phyloP scores from a whole-genome alignment of 2,329 filamentous ascomycete genomes.

The Aphanocladium album region DNA sequence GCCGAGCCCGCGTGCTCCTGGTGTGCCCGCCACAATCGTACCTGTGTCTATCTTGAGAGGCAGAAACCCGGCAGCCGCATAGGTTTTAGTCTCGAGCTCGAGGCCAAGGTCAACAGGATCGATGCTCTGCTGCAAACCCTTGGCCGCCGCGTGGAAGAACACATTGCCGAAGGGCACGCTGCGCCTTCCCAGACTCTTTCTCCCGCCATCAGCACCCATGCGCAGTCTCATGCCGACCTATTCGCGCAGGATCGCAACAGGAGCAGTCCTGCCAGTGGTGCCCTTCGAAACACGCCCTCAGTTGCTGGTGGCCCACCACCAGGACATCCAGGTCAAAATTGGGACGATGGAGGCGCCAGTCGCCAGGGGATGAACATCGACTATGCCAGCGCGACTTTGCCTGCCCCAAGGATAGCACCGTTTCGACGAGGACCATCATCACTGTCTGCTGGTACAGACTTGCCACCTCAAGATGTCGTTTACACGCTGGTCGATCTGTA shows the following conservation, averaged over 20 bases:
- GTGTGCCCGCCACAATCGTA: slow-evolving; percentile 62
- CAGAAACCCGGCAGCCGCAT: slow-evolving; percentile 64
- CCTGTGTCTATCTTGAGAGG: slow-evolving; percentile 64
- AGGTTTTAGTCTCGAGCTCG: slow-evolving; percentile 58
- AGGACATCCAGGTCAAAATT: neutral
- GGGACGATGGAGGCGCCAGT: slow-evolving; percentile 1
- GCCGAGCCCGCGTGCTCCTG: slow-evolving; percentile 61
- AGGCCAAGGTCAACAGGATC: slow-evolving; percentile 49
- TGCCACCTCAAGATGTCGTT: slow-evolving; percentile 55
- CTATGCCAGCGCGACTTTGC: neutral
- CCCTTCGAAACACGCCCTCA: neutral
- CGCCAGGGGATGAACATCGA: neutral
- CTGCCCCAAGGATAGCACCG: slow-evolving; percentile 2
- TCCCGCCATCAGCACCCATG: slow-evolving; percentile 33
- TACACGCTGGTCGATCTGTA: slow-evolving; percentile 57
- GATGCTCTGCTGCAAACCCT: slow-evolving; percentile 39
- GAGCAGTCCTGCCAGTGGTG: slow-evolving; percentile 18
- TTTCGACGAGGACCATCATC: slow-evolving; percentile 23
- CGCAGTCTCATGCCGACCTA: slow-evolving; percentile 25
- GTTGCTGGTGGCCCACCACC: slow-evolving; percentile 13
- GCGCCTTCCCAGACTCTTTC: slow-evolving; percentile 22
- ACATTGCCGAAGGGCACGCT: slow-evolving; percentile 32
- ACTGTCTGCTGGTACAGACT: slow-evolving; percentile 38
- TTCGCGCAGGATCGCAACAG: slow-evolving; percentile 20
- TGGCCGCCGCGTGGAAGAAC: slow-evolving; percentile 38